Percentiles rank a stretch among this genome's conserved stretches.
Conservation (phyloP, 495 filamentous ascomycete species). For the Evernia prunastri region DNA sequence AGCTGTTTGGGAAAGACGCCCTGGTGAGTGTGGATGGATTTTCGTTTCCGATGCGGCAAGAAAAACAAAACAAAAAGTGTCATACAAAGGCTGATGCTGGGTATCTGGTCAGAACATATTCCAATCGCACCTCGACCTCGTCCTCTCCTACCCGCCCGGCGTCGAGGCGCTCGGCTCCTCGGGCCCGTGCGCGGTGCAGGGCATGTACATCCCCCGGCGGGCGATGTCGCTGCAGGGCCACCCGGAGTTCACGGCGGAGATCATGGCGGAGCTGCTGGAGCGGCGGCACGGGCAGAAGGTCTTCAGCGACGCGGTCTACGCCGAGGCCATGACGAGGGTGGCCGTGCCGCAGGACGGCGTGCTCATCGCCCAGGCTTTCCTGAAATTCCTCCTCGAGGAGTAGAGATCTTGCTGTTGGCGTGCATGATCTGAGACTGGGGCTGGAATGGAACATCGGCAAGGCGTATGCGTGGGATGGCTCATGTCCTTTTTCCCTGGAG, state of each 20-base stretch:
- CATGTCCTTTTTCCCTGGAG: too few relatives aligned
- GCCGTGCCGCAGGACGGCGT: slow-evolving; percentile 68
- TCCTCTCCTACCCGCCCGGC: slow-evolving; percentile 55
- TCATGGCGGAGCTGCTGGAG: slow-evolving; percentile 63
- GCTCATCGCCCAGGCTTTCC: slow-evolving; percentile 57
- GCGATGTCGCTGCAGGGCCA: slow-evolving; percentile 85
- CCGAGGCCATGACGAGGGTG: slow-evolving; percentile 61
- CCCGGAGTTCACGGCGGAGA: slow-evolving; percentile 76
- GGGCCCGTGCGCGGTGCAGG: slow-evolving; percentile 64
- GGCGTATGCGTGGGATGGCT: too few relatives aligned
- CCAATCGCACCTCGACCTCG: slow-evolving; percentile 86
- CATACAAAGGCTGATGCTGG: too few relatives aligned
- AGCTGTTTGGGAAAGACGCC: slow-evolving; percentile 62
- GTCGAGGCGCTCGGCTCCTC: slow-evolving; percentile 61
- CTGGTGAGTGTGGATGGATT: slow-evolving; percentile 50
- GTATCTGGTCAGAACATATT: slow-evolving; percentile 76
- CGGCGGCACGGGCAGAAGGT: slow-evolving; percentile 54
- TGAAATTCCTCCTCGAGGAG: slow-evolving; percentile 74
- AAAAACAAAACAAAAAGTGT: too few relatives aligned
- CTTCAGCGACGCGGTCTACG: slow-evolving; percentile 55
- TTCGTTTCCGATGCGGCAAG: too few relatives aligned
- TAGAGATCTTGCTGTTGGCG: too few relatives aligned
- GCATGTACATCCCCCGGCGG: slow-evolving; percentile 61
- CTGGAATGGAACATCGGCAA: too few relatives aligned
- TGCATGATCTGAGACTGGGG: too few relatives aligned